These are phyloP conservation scores for Macrocystidia cucumis DNA, from an alignment of 1,284 basidiomycete species.

Conservation along the genomic window DNA sequence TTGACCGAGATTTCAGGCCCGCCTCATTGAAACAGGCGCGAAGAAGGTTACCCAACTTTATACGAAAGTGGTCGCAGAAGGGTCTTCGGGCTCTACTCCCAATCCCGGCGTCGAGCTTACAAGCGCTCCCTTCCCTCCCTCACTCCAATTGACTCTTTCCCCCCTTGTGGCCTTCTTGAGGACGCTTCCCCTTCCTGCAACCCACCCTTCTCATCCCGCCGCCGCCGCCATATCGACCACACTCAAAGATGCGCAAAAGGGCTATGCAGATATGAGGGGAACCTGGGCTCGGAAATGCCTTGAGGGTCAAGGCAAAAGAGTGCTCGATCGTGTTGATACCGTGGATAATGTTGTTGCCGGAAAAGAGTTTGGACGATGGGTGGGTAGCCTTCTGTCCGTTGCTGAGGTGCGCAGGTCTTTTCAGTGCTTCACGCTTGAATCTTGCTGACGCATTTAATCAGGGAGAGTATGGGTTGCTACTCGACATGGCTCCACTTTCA, in stretches of 20 bases:
- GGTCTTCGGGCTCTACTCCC: slow-evolving; percentile 61
- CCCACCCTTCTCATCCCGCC: slow-evolving; percentile 74
- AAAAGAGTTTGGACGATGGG: slow-evolving; percentile 62
- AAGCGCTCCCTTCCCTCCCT: slow-evolving; percentile 44
- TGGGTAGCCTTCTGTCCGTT: slow-evolving; percentile 48
- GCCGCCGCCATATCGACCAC: slow-evolving; percentile 53
- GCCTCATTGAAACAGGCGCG: slow-evolving; percentile 69
- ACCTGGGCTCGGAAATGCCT: slow-evolving; percentile 66
- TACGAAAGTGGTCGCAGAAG: slow-evolving; percentile 76
- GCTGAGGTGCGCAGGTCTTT: slow-evolving; percentile 59
- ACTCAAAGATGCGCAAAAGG: slow-evolving; percentile 67
- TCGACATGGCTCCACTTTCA: slow-evolving; percentile 53
- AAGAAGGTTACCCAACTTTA: slow-evolving; percentile 75
- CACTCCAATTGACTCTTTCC: slow-evolving; percentile 42
- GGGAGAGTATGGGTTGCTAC: slow-evolving; percentile 58
- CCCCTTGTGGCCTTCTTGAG: slow-evolving; percentile 64
- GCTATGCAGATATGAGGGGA: slow-evolving; percentile 79
- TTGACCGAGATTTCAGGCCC: slow-evolving; percentile 36
- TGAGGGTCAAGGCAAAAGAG: slow-evolving; percentile 58
- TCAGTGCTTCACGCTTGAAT: neutral
- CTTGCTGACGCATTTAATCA: slow-evolving; percentile 15
- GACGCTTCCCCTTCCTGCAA: slow-evolving; percentile 62
- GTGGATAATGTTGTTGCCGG: slow-evolving; percentile 57
- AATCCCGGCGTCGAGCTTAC: slow-evolving; percentile 49
- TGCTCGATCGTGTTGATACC: slow-evolving; percentile 59